Base-by-base conservation (phyloP, 306 rosid species). In the Arachis stenosperma region DNA sequence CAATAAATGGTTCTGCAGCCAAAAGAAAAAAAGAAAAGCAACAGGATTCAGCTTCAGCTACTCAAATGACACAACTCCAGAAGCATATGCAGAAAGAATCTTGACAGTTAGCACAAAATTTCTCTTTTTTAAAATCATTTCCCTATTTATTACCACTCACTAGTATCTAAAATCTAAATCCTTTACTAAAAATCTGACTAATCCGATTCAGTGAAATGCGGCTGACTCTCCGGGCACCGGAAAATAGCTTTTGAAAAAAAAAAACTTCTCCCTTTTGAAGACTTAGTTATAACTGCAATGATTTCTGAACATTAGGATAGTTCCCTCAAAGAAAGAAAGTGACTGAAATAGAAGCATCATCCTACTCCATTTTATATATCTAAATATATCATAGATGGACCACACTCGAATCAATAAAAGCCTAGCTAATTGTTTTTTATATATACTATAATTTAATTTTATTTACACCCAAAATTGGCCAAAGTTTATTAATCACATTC, bases 1-100 rank as follows among this genome's bases (percentile, higher is more conserved):
- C 97, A 70, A 91, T 71, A 52, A 84, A 87, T n/a, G 90, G 82
- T 62, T 77, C 97, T 91, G 84, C 86, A 80, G 61, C 12, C 78
- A 83, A 79, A 59, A 47, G 63, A 14, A 30, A 69, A 69, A 72
- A 47, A 51, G 56, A 65, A 53, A 41, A 43, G 8, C 36, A 17
- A 33, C 44, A 36, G 62, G 40, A 63, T 44, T 14, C 13, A 59
- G 37, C 37, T 39, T 75, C 52, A 59, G 70, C 46, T 50, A 39
- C 10, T 57, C 29, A 57, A 65, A 58, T 37, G 59, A 8, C 17
- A 50, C 52, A 17, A 42, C 36, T 42, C 73, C 8, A 48, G 62
- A 72, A 77, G 40, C 73, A 73, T 8, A 29, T n/a, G 27, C 51
- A 44, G 8, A 52, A 61, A 44, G 41, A 59, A 7, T 60, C 58